phyloP scores from a whole-genome alignment of 306 rosid species.

The Boehmeria nivea region DNA sequence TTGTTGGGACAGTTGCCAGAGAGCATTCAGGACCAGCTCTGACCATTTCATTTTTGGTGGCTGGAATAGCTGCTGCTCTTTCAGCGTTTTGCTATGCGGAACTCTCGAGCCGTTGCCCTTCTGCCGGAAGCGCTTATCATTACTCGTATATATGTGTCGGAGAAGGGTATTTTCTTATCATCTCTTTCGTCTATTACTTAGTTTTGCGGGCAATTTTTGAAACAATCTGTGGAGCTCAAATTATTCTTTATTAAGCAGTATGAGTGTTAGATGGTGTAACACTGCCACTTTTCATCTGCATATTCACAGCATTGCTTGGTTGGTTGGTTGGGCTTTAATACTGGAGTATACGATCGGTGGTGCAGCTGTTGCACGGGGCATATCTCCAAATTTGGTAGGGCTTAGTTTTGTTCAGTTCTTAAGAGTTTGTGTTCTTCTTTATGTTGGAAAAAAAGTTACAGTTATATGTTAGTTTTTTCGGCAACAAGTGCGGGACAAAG shows the following conservation, averaged over 20 bases:
- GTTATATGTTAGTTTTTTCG: too few relatives aligned
- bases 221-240: too few relatives aligned
- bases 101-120: constrained; percentile 89
- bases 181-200: neutral
- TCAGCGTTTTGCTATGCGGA: constrained; percentile 98
- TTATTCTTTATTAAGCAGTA: too few relatives aligned
- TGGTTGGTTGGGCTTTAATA: constrained; percentile 85
- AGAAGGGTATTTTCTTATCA: constrained; percentile 58
- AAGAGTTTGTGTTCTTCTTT: neutral
- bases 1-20: constrained; percentile 93
- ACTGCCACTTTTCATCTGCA: too few relatives aligned
- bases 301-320: constrained; percentile 77
- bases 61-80: constrained; percentile 90
- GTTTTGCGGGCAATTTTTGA: too few relatives aligned
- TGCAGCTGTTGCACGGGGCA: constrained; percentile 89
- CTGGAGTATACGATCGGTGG: constrained; percentile 87
- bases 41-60: constrained; percentile 68
- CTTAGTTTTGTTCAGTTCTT: neutral
- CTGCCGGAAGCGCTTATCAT: constrained; percentile 99
- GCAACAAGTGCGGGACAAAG: too few relatives aligned
- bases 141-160: constrained; percentile 89
- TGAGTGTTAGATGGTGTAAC: too few relatives aligned
- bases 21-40: constrained; percentile 90
- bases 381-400: constrained; percentile 81
- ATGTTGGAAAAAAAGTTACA: neutral